Conservation (phyloP, 176 grass and related monocot species). For the Pharus latifolius region DNA sequence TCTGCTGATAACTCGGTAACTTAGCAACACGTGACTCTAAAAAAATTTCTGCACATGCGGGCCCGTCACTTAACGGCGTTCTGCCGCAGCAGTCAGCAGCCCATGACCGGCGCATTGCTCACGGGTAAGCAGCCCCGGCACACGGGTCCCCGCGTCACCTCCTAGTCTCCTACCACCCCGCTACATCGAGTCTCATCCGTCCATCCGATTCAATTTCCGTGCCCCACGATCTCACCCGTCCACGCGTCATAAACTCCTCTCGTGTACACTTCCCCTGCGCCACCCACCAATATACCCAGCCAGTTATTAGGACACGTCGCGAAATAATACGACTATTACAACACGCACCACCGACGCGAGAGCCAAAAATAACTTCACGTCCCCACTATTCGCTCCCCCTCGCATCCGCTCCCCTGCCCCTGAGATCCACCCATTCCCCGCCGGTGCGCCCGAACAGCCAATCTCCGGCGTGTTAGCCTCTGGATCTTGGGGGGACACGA, state of each 20-base stretch:
- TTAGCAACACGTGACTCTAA: constrained; percentile 12
- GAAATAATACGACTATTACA: not conserved
- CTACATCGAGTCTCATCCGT: not conserved
- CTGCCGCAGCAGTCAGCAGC: not conserved
- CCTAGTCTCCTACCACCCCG: not conserved
- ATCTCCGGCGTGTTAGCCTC: not conserved
- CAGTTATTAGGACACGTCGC: constrained; percentile 8
- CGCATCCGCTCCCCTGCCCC: not conserved
- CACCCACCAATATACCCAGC: not conserved
- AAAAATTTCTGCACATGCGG: not conserved
- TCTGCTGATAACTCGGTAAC: not conserved
- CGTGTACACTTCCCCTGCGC: not conserved
- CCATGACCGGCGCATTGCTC: too few relatives aligned
- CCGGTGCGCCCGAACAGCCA: not conserved
- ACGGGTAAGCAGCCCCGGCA: not conserved
- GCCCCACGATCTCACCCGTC: not conserved
- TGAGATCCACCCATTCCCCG: constrained; percentile 20
- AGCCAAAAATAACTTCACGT: constrained; percentile 38
- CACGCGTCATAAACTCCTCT: not conserved
- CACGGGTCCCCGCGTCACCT: constrained; percentile 6
- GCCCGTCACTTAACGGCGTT: constrained; percentile 4
- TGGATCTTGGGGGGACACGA: not conserved
- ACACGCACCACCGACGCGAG: constrained; percentile 18
- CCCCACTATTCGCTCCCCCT: constrained; percentile 33
- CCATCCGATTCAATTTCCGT: not conserved